A percentile compares a stretch with the other conserved stretches of the same genome.
These are phyloP conservation scores for Ustulina deusta DNA, from an alignment of 2,329 filamentous ascomycete species.

Conservation along the genomic window DNA sequence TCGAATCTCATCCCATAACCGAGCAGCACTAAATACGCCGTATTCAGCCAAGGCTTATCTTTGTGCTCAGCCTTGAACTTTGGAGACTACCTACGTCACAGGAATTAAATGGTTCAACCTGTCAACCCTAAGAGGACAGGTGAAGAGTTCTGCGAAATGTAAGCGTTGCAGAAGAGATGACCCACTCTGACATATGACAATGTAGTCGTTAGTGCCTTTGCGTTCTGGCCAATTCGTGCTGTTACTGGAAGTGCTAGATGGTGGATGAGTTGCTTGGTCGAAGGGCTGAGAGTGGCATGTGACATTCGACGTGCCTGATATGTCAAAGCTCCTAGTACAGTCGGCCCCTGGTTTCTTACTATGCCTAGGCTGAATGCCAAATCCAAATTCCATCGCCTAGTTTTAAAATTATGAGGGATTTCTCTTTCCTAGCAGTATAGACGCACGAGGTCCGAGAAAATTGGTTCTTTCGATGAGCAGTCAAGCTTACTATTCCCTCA, in stretches of 20 bases:
- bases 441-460: constrained; percentile 53
- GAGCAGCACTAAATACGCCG: constrained; percentile 11
- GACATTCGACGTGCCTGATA: not conserved
- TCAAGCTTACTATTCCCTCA: not conserved
- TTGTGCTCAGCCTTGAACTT: constrained; percentile 4
- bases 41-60: not conserved
- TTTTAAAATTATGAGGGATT: not conserved
- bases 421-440: not conserved
- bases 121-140: no score
- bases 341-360: no score
- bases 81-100: not conserved
- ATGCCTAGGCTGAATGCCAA: no score
- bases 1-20: not conserved
- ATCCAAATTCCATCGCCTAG: not conserved
- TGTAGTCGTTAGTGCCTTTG: no score
- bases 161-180: no score
- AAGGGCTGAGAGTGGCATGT: constrained; percentile 9
- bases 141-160: no score
- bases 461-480: not conserved
- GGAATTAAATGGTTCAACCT: no score
- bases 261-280: not conserved
- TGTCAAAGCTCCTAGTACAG: not conserved
- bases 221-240: no score
- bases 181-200: no score
- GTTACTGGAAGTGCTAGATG: no score